Percentiles rank a stretch among this genome's conserved stretches.
These are phyloP conservation scores for Alternaria angustiovoidea DNA, from an alignment of 2,329 filamentous ascomycete genomes.

Conservation along the genomic window DNA sequence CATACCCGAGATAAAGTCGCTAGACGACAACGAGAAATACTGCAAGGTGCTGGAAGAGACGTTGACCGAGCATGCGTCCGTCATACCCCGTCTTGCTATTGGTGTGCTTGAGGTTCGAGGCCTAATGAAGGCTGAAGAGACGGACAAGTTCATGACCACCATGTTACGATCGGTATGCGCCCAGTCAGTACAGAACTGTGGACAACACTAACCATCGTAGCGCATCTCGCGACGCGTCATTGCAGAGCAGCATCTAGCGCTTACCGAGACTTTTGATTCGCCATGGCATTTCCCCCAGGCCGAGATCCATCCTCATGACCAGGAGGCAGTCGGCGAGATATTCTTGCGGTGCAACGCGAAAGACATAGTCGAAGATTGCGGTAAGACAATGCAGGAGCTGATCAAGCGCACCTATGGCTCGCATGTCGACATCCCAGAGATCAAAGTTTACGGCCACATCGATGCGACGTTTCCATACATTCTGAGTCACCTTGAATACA, in stretches of 20 bases:
- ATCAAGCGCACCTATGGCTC: constrained; percentile 78
- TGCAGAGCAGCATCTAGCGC: constrained; percentile 92
- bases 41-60: constrained; percentile 82
- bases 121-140: constrained; percentile 78
- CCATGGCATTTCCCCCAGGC: constrained; percentile 88
- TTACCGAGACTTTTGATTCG: constrained; percentile 92
- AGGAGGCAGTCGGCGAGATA: constrained; percentile 94
- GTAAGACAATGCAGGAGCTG: constrained; percentile 76
- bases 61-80: constrained; percentile 85
- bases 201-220: constrained; percentile 54
- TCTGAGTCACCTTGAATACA: constrained; percentile 94
- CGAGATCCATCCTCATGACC: constrained; percentile 63
- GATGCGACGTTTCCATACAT: constrained; percentile 96
- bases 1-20: constrained; percentile 79
- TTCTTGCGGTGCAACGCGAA: constrained; percentile 91
- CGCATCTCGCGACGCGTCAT: constrained; percentile 96
- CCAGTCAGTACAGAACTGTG: too few relatives aligned
- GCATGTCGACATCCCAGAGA: constrained; percentile 76
- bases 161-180: constrained; percentile 81
- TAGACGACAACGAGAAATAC: constrained; percentile 89
- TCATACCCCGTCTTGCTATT: constrained; percentile 94
- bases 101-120: constrained; percentile 90
- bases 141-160: constrained; percentile 95
- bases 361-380: constrained; percentile 87
- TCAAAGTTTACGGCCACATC: constrained; percentile 83